Evolutionary conservation across 2,329 filamentous ascomycete species (phyloP), one percentile per base, ranked within the genome.

Genomic region (Mycocentrospora acerina): DNA sequence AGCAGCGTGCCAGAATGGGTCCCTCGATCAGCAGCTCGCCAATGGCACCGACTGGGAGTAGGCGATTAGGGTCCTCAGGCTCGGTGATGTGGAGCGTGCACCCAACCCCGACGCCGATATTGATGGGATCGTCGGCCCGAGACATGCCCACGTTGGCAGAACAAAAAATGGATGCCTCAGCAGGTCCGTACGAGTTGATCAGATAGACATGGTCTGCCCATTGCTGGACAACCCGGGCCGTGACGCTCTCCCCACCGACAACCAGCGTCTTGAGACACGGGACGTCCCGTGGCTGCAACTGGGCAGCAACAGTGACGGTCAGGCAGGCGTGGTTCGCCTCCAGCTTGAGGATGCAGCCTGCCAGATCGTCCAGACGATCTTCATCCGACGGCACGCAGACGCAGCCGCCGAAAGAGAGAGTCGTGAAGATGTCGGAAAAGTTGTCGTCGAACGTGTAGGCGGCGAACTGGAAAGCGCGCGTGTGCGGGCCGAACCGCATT

Each of bases 371-470:
- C 58, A 12, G 75, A 66, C 37, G 81, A 75, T 4, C 71, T 57
- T 1, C 74, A 66, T 3, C 74, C 73, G 0, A 45, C 3, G 82
- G 80, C 0, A 83, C 69, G 41, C 81, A 84, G 3, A 85, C 69
- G 37, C 78, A 81, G 0, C 75, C 81, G n/a, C 81, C 81, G 15
- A 73, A 66, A 5, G 75, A 69, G 6, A 84, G 64, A 0, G 77
- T 74, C 0, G 76, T 75, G 40, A 82, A 72, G 2, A 78, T 73
- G 43, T 82, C 79, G 2, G 73, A 55, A 14, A 82, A 61, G 25
- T 72, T 71, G 9, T 78, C 72, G 45, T 82, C 80, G 31, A 80
- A 77, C 2, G 75, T 75, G 52, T 77, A 80, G 7, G 77, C 76
- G 2, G 79, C 78, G 38, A 82, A 75, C 40, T 82, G 78, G 3